These are phyloP conservation scores for Dispira parvispora DNA, from an alignment of 192 early-diverging fungal species.

Conservation along the genomic window DNA sequence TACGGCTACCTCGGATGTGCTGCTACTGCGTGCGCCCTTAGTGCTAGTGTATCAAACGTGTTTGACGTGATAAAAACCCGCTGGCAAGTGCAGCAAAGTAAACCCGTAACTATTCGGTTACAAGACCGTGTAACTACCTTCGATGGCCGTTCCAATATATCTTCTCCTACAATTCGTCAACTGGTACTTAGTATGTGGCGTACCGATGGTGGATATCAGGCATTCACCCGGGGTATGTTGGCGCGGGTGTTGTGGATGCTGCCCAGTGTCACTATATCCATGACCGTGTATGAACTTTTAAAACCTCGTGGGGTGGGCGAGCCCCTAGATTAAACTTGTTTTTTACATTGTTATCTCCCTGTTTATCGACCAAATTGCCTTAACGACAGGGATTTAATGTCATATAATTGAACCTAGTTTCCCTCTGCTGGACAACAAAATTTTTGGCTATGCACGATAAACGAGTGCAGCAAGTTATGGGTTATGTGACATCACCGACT, in stretches of 20 bases:
- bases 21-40: slow-evolving; percentile 34
- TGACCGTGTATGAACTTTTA: slow-evolving; percentile 56
- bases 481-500: too few species aligned
- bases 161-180: slow-evolving; percentile 14
- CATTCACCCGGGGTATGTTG: slow-evolving; percentile 45
- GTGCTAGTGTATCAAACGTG: slow-evolving; percentile 42
- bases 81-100: slow-evolving; percentile 35
- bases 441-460: too few species aligned
- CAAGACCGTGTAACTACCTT: background rate
- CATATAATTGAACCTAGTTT: too few species aligned
- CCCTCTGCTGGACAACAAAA: too few species aligned
- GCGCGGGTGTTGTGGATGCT: slow-evolving; percentile 53
- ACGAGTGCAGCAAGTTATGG: too few species aligned
- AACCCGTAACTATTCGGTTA: slow-evolving; percentile 11
- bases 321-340: too few species aligned
- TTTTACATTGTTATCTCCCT: too few species aligned
- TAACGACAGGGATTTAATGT: too few species aligned
- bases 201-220: slow-evolving; percentile 35
- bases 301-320: slow-evolving; percentile 25
- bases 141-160: background rate
- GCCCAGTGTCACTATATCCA: slow-evolving; percentile 48
- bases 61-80: slow-evolving; percentile 73
- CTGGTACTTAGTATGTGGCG: slow-evolving; percentile 29
- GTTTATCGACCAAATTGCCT: too few species aligned
- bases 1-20: slow-evolving; percentile 39